These are phyloP conservation scores for Filosporella fistucella DNA, from an alignment of 495 filamentous ascomycete genomes.

Conservation along the genomic window DNA sequence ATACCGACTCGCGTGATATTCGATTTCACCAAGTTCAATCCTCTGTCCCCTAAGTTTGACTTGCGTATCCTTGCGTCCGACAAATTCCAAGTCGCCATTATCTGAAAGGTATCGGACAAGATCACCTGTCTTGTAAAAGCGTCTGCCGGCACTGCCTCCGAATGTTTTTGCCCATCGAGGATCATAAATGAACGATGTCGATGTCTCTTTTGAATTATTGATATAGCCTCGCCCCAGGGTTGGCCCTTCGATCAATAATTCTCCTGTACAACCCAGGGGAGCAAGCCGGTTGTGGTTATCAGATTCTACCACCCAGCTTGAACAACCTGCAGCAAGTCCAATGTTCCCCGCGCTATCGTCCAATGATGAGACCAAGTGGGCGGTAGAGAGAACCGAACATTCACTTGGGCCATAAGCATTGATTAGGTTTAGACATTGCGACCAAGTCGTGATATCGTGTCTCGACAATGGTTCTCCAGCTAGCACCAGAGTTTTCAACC, in stretches of 20 bases:
- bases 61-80: background rate
- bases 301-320: conserved; percentile 55
- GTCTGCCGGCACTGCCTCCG: no score
- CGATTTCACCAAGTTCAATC: conserved; percentile 3
- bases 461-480: conserved; percentile 48
- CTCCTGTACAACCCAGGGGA: conserved; percentile 54
- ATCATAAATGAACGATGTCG: conserved; percentile 24
- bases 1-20: no score
- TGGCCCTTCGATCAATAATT: conserved; percentile 59
- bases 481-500: background rate
- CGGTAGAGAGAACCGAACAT: conserved; percentile 23
- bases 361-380: conserved; percentile 4
- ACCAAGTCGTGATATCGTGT: conserved; percentile 54
- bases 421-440: conserved; percentile 36
- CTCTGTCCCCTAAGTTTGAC: background rate
- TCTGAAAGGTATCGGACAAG: background rate
- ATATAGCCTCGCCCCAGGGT: conserved; percentile 49
- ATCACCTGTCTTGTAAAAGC: background rate
- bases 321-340: conserved; percentile 40
- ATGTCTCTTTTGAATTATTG: conserved; percentile 11
- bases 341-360: background rate
- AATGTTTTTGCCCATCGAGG: no score
- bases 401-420: conserved; percentile 56
- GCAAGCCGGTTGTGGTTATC: conserved; percentile 44
- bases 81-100: background rate